phyloP scores from a whole-genome alignment of 768 basidiomycete genomes.

The Coprinopsis sp. region DNA sequence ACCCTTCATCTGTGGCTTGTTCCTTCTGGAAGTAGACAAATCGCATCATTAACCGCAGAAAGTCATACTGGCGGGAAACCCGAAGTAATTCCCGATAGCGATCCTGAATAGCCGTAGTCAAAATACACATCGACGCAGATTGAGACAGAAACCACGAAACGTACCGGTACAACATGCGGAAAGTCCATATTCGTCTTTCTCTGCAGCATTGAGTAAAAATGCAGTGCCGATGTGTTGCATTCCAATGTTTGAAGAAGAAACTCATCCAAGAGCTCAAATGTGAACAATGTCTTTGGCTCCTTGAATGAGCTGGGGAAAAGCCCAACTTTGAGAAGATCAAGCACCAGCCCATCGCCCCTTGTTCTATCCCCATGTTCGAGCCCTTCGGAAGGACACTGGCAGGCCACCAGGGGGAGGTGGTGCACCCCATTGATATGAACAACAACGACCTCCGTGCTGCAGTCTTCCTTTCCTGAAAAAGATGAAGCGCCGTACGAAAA shows the following conservation, averaged over 20 bases:
- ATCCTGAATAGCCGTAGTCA: background rate
- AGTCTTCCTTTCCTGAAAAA: background rate
- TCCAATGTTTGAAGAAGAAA: conserved; percentile 14
- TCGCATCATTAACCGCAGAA: conserved; percentile 12
- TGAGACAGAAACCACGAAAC: too few relatives aligned
- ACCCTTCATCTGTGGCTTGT: background rate
- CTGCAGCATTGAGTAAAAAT: conserved; percentile 15
- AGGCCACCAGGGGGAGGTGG: conserved; percentile 6
- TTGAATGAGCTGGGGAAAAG: conserved; percentile 14
- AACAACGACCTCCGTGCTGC: background rate
- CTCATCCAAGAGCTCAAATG: conserved; percentile 11
- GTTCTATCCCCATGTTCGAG: too few relatives aligned
- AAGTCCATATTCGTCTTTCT: conserved; percentile 13
- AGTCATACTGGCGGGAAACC: conserved; percentile 11
- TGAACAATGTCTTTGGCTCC: conserved; percentile 12
- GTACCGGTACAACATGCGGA: conserved; percentile 6
- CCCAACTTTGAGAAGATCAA: conserved; percentile 7
- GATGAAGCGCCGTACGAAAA: background rate
- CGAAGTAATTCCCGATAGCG: conserved; percentile 15
- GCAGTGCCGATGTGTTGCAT: conserved; percentile 15
- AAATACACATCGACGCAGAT: background rate
- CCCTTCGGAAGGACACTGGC: conserved; percentile 6
- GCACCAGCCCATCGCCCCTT: too few relatives aligned
- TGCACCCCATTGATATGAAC: conserved; percentile 15
- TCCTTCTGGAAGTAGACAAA: conserved; percentile 7